phyloP scores from a whole-genome alignment of 2,329 filamentous ascomycete species.

The Escovopsis sp. region DNA sequence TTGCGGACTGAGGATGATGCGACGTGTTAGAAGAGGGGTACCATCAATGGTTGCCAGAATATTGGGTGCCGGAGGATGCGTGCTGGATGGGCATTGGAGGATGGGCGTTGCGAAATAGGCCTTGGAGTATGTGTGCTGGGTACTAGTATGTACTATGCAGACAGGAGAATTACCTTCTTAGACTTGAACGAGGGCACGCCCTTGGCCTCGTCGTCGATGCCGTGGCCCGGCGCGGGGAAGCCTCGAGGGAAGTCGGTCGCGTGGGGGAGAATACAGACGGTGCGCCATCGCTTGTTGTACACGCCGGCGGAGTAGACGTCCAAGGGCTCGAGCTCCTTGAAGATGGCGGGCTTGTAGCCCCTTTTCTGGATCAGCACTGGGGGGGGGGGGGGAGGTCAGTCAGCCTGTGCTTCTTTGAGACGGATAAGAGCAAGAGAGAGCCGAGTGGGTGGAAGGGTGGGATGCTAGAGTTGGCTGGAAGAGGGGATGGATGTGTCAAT shows the following conservation, averaged over 20 bases:
- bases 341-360: constrained; percentile 4
- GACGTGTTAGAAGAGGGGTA: not conserved
- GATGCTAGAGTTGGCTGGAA: too few species aligned
- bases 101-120: too few species aligned
- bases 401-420: not conserved
- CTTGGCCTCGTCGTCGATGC: constrained; percentile 13
- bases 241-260: not conserved
- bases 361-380: constrained; percentile 9
- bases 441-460: too few species aligned
- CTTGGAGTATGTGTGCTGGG: not conserved
- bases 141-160: too few species aligned
- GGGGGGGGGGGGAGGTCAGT: not conserved
- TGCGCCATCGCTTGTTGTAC: constrained; percentile 11
- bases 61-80: too few species aligned
- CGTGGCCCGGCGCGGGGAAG: constrained; percentile 14
- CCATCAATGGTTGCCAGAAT: too few species aligned
- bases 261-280: constrained; percentile 11
- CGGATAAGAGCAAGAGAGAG: not conserved
- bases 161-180: constrained; percentile 29
- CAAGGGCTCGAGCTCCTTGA: constrained; percentile 7
- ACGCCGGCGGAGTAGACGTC: constrained; percentile 11
- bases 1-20: constrained; percentile 25
- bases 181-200: constrained; percentile 22
- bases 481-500: too few species aligned
- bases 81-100: too few species aligned